Base-by-base conservation (phyloP, 192 early-diverging fungal genomes). In the Mortierella claussenii region DNA sequence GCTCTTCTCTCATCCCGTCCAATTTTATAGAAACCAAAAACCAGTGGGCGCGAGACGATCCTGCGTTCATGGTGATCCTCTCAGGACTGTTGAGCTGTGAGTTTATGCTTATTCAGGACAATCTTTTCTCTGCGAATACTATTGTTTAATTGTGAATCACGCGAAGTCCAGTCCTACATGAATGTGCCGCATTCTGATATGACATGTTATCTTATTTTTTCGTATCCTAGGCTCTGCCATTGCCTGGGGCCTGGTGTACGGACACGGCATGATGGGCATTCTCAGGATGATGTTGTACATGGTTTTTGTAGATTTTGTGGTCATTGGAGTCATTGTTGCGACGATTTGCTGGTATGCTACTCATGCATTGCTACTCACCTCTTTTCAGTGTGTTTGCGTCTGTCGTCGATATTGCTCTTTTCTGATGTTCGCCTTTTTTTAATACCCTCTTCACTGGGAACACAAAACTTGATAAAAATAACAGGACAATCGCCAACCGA, bases 31-130 rank as follows among this genome's bases (percentile, higher is more conserved):
- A 98, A 83, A 97, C 97, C 21, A 98, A 98, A 74, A 98, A 97
- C 80, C 94, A 97, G 65, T 98, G 96, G 96, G 94, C 96, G 34
- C 68, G 97, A 59, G 97, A 98, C 76, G 97, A 98, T 82, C 96
- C 97, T 24, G 96, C 96, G 18, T 97, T 97, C 67, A 79, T 97
- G 37, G 88, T 96, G 13, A 65, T 98, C 24, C 79, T 94, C 34
- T 85, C 88, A 24, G 65, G 83, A 24, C 82, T 86, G 20, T 83
- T 98, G 17, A 79, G 81, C 17, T 59, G 92, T 92, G 86, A 79
- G 86, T 79, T n/a, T n/a, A n/a, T n/a, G n/a, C n/a, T n/a, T n/a
- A n/a, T n/a, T n/a, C n/a, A n/a, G n/a, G n/a, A n/a, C n/a, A n/a
- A n/a, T n/a, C n/a, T n/a, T n/a, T n/a, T n/a, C n/a, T n/a, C n/a